Evolutionary conservation across 1,139 yeast genomes (phyloP).

Genomic region (Sugiyamaella japonica): DNA sequence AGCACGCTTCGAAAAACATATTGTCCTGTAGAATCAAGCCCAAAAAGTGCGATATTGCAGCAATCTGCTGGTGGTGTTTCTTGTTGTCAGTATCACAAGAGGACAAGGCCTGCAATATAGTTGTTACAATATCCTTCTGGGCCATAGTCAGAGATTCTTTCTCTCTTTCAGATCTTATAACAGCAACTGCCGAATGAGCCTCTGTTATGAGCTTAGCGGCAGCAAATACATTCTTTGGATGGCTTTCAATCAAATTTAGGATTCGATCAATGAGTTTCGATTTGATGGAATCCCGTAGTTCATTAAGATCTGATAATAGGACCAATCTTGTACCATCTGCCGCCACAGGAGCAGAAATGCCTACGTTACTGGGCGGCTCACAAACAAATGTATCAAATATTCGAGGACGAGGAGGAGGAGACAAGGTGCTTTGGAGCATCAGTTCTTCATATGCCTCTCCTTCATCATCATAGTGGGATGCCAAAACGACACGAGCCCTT

Average conservation of each 20-base stretch:
- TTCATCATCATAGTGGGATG: conserved; percentile 23
- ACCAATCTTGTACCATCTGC: conserved; percentile 35
- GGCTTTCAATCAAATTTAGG: conserved; percentile 50
- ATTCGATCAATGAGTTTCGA: conserved; percentile 48
- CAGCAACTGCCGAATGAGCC: conserved; percentile 34
- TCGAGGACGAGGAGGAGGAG: conserved; percentile 6
- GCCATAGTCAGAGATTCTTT: conserved; percentile 21
- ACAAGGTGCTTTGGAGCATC: not conserved
- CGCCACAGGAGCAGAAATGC: conserved; percentile 31
- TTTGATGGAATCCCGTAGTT: conserved; percentile 41
- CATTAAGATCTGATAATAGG: conserved; percentile 46
- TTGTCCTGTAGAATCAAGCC: conserved; percentile 49
- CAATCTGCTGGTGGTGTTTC: conserved; percentile 40
- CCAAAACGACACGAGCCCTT: conserved; percentile 42
- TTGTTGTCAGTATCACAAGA: conserved; percentile 41
- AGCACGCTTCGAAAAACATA: conserved; percentile 43
- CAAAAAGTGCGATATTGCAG: conserved; percentile 51
- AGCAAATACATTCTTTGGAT: conserved; percentile 52
- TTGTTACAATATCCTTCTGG: conserved; percentile 37
- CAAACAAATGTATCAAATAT: conserved; percentile 3
- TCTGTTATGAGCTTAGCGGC: conserved; percentile 52
- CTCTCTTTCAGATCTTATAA: conserved; percentile 26
- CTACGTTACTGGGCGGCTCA: conserved; percentile 20
- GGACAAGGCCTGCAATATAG: conserved; percentile 43
- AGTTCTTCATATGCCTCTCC: conserved; percentile 13